A percentile compares a stretch with the other conserved stretches of the same genome.
These are phyloP conservation scores for Thermothielavioides terrestris DNA, from an alignment of 495 filamentous ascomycete species.

Conservation along the genomic window DNA sequence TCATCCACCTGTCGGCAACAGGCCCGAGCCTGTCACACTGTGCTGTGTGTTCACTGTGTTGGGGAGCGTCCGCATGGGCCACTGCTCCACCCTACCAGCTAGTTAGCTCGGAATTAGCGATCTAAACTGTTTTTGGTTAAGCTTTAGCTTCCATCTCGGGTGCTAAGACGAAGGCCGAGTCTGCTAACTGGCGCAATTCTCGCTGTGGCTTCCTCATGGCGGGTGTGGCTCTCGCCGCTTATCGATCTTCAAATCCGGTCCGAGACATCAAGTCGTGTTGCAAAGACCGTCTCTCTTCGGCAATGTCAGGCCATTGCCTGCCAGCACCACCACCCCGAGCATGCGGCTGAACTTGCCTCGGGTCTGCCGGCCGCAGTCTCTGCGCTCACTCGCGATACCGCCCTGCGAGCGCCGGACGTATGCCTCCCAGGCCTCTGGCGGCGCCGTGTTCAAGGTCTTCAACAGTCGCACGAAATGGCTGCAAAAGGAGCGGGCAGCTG, in stretches of 20 bases:
- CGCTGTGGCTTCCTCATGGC: background rate
- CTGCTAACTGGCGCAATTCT: no score
- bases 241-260: background rate
- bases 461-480: conserved; percentile 76
- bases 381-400: background rate
- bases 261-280: background rate
- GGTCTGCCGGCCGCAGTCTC: conserved; percentile 15
- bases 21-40: no score
- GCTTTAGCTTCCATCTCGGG: background rate
- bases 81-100: background rate
- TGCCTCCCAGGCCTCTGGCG: conserved; percentile 66
- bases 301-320: conserved; percentile 12
- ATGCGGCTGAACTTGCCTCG: conserved; percentile 25
- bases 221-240: background rate
- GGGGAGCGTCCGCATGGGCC: conserved; percentile 2
- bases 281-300: no score
- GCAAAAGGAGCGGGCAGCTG: conserved; percentile 79
- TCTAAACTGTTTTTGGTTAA: background rate
- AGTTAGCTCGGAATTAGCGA: background rate
- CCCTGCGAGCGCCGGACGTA: conserved; percentile 44
- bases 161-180: background rate
- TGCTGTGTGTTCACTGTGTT: background rate
- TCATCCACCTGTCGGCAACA: background rate
- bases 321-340: conserved; percentile 13
- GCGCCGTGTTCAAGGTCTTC: conserved; percentile 81